phyloP scores from a whole-genome alignment of 331 rosid genomes.

The Erythrophleum ivorense region DNA sequence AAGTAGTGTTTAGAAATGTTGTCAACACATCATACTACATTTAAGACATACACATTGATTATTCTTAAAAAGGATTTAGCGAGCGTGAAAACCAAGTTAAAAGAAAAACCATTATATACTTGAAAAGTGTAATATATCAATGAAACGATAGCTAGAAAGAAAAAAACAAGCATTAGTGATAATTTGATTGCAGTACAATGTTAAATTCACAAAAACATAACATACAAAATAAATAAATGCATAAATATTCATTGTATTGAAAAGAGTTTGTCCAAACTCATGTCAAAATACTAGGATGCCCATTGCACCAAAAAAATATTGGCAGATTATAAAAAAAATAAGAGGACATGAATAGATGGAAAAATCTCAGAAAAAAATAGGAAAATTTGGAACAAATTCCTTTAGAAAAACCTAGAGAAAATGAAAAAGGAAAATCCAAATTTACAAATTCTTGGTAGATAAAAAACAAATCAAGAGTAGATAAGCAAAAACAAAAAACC shows the following conservation, averaged over 20 bases:
- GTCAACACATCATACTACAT: not conserved
- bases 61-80: too few relatives aligned
- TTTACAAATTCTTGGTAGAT: too few relatives aligned
- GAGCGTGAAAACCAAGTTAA: too few relatives aligned
- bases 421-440: too few relatives aligned
- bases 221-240: not conserved
- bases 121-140: not conserved
- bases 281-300: not conserved
- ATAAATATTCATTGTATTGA: not conserved
- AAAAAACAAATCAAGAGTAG: not conserved
- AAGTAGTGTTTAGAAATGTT: not conserved
- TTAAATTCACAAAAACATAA: not conserved
- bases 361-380: not conserved
- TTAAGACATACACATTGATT: too few relatives aligned
- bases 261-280: not conserved
- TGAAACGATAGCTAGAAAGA: not conserved
- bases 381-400: not conserved
- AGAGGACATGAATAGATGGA: not conserved
- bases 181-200: not conserved
- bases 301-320: not conserved
- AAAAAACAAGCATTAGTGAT: not conserved
- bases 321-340: not conserved
- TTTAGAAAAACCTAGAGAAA: not conserved
- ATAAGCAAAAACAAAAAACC: too few relatives aligned
- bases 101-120: too few relatives aligned